These are phyloP conservation scores for Diaporthe eres DNA, from an alignment of 2,329 filamentous ascomycete genomes.

Conservation along the genomic window DNA sequence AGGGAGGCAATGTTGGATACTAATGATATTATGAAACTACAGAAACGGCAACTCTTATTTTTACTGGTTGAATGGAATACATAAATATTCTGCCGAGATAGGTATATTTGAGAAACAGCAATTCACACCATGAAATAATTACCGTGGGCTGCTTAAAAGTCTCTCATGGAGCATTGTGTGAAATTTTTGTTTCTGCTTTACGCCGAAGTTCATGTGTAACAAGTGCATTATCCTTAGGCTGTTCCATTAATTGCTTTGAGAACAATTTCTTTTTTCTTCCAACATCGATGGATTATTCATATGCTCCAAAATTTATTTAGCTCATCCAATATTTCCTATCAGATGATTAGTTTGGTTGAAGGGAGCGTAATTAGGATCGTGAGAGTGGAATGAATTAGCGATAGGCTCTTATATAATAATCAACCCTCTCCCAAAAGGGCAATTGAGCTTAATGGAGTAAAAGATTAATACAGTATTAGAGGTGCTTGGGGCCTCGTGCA, in stretches of 20 bases:
- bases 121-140: neutral
- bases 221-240: no score
- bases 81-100: neutral
- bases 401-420: neutral
- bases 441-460: neutral
- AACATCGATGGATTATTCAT: no score
- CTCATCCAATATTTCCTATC: no score
- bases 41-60: neutral
- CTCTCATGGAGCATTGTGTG: neutral
- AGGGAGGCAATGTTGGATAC: neutral
- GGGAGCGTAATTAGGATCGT: no score
- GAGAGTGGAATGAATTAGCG: no score
- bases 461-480: neutral
- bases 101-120: neutral
- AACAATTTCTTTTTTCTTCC: no score
- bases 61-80: neutral
- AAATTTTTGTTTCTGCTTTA: neutral
- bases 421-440: neutral
- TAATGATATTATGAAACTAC: constrained; percentile 18
- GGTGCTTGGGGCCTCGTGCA: neutral
- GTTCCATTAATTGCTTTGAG: no score
- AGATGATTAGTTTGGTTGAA: no score
- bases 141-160: no score
- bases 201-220: no score
- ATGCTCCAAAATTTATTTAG: no score